Evolutionary conservation across 805 yeast genomes (phyloP).

Genomic region (Cyberlindnera galapagoensis): DNA sequence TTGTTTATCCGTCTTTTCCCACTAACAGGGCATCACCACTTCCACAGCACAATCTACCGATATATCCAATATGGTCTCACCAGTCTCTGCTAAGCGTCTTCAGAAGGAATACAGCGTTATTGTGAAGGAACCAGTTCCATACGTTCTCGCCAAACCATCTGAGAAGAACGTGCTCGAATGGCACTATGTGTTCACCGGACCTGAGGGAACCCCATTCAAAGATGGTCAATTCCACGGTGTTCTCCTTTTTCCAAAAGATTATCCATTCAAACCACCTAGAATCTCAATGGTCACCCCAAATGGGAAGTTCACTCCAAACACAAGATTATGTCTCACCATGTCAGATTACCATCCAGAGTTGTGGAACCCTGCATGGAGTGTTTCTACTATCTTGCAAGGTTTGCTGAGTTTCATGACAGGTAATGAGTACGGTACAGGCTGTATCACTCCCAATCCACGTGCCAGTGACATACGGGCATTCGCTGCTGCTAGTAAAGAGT

Average conservation of each 20-base stretch:
- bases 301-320: conserved; percentile 73
- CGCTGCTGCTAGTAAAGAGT: neutral
- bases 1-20: too few species aligned
- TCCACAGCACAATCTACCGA: too few species aligned
- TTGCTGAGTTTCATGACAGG: conserved; percentile 86
- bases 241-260: conserved; percentile 73
- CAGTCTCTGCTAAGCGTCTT: conserved; percentile 35
- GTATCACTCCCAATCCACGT: conserved; percentile 32
- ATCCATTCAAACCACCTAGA: conserved; percentile 85
- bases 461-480: neutral
- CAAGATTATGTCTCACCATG: conserved; percentile 75
- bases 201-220: conserved; percentile 79
- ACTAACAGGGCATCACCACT: too few species aligned
- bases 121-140: conserved; percentile 74
- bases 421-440: conserved; percentile 73
- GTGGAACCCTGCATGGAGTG: conserved; percentile 96
- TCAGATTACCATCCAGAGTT: conserved; percentile 88
- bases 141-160: conserved; percentile 70
- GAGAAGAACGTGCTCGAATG: conserved; percentile 83
- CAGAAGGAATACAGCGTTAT: conserved; percentile 75
- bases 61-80: too few species aligned
- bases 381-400: conserved; percentile 78
- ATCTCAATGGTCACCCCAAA: conserved; percentile 82
- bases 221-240: conserved; percentile 84
- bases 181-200: conserved; percentile 89